Evolutionary conservation across 163 green algal genomes (phyloP), one percentile per base, ranked within the genome.

Genomic region (Volvox carteri): DNA sequence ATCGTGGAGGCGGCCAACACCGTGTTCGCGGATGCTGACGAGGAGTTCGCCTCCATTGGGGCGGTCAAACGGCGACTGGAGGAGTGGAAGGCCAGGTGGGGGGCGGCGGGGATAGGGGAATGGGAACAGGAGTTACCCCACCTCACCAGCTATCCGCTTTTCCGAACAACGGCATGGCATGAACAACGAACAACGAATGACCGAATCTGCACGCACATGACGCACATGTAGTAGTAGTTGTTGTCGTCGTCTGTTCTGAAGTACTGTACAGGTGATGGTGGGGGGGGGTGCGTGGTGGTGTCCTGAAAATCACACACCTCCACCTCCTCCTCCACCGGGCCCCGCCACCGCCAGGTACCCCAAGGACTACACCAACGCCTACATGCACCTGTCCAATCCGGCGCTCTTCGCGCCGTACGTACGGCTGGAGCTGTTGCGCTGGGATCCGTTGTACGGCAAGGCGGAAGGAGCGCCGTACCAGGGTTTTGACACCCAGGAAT

Each of bases 371-470:
- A 70, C 35, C 44, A 86, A 73, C 54, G 95, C 96, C 6, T 99
- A 99, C 90, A 93, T 97, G 68, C 91, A 93, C 18, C 80, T 96
- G 0, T 96, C 89, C 42, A 96, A 93, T 35, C 96, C 97, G 21
- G 95, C 96, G 5, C 93, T 99, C 18, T 97, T 99, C 91, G 97
- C 97, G 56, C 97, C 97, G 44, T 99, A 97, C 91, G 97, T 98
- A 33, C 93, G 97, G 23, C 90, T 98, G 78, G 95, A 99, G 92
- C 94, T 99, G 72, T 92, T 99, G 72, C 78, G 67, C 0, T 99
- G 97, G 97, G 95, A 97, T 33, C 97, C 96, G 30, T 85, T 99
- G 68, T 92, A 84, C 84, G 46, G 48, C 67, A 37, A 1, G 65
- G 52, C 23, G 39, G 86, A 18, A n/a, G 48, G n/a, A n/a, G 80